Base-by-base conservation (phyloP, 2,329 filamentous ascomycete genomes). In the Geosmithia putterillii region DNA sequence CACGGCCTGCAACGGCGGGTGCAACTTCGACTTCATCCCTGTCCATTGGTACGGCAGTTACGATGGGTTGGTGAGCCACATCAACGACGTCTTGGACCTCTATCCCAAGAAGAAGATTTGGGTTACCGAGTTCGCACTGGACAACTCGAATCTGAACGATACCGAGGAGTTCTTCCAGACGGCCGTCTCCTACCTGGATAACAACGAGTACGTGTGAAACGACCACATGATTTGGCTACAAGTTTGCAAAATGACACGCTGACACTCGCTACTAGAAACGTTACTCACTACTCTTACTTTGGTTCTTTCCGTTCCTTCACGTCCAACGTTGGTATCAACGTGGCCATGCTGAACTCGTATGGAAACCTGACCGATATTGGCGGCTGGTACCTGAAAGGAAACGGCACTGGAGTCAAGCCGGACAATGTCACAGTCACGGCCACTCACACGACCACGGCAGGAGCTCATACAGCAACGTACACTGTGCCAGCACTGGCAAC, bases 321-420 rank as follows among this genome's bases (percentile, higher is more conserved):
- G n/a, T 83, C 79, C 48, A 90, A 88, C 50, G 79, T 88, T 6
- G 86, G 86, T 0, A 69, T 79, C 4, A 86, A 87, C 47, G 78
- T 71, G 1, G 74, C 79, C 1, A 82, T 92, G 67, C 66, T 90
- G 39, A 80, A 77, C 53, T 65, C 74, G 38, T 67, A 75, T 14
- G 86, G 86, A 37, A 55, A 75, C 46, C 63, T 92, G 48, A 89
- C 85, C 1, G 77, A 86, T 51, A 83, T 90, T 50, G 86, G 86
- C 1, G 72, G 74, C 2, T 83, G 80, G 79, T 90, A 90, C 58
- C 59, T 90, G 17, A 78, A 86, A 1, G 59, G 65, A 8, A 51
- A 51, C 12, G 65, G 63, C 1, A 74, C 69, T 2, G 70, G 69
- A 2, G 57, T 71, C 28, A 32, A 32, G 10, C 28, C 28, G 28